Evolutionary conservation across 805 yeast species (phyloP).

Genomic region (Metschnikowia baotianmanensis): DNA sequence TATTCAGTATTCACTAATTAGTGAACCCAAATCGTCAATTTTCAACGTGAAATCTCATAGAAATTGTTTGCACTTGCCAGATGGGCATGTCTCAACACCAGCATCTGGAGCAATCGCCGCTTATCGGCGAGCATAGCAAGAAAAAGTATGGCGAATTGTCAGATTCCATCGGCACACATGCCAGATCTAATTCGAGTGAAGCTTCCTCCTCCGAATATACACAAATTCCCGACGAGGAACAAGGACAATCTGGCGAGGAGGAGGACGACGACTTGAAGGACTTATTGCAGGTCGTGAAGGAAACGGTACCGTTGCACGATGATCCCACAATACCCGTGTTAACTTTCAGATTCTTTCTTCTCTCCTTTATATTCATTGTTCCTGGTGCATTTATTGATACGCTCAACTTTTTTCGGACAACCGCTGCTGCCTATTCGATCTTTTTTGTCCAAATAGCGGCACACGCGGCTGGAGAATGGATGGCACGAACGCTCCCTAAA

Average conservation of each 20-base stretch:
- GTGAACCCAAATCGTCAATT: too few relatives aligned
- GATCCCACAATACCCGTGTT: conserved; percentile 38
- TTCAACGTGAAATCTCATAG: too few relatives aligned
- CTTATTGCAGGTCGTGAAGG: conserved; percentile 33
- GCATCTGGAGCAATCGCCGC: conserved; percentile 12
- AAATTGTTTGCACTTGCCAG: background rate
- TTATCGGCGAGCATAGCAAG: background rate
- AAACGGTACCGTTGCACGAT: conserved; percentile 38
- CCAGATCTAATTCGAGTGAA: background rate
- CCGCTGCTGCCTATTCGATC: conserved; percentile 50
- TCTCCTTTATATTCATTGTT: conserved; percentile 33
- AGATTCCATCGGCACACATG: background rate
- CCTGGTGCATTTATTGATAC: conserved; percentile 45
- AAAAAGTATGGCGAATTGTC: background rate
- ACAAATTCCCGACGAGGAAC: conserved; percentile 3
- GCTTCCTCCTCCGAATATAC: background rate
- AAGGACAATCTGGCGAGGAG: background rate
- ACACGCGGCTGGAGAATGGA: conserved; percentile 47
- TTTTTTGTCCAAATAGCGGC: conserved; percentile 50
- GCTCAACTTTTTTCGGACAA: conserved; percentile 42
- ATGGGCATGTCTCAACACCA: conserved; percentile 4
- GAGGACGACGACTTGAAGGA: conserved; percentile 29
- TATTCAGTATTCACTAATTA: too few relatives aligned
- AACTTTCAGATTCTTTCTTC: conserved; percentile 36
- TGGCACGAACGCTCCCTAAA: conserved; percentile 42